These are phyloP conservation scores for Talaromyces stipitatus DNA, from an alignment of 495 filamentous ascomycete genomes.

Conservation along the genomic window DNA sequence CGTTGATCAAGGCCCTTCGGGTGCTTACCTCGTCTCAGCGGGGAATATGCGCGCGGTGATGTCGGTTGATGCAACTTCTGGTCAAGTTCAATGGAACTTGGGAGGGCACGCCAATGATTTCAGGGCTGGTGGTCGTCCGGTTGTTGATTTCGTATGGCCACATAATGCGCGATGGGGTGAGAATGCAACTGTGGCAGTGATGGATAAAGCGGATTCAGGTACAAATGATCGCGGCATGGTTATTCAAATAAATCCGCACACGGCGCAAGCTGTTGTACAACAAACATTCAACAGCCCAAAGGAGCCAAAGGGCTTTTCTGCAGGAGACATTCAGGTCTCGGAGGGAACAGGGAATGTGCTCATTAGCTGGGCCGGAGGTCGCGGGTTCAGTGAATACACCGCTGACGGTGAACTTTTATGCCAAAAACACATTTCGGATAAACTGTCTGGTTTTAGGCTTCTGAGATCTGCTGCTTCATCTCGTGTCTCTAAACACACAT, in stretches of 20 bases:
- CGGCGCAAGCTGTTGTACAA: conserved; percentile 34
- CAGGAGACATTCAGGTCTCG: conserved; percentile 50
- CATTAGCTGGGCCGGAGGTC: conserved; percentile 48
- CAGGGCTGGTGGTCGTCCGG: conserved; percentile 11
- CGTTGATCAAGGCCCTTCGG: conserved; percentile 46
- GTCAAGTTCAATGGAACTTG: conserved; percentile 49
- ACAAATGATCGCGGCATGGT: conserved; percentile 23
- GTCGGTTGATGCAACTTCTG: conserved; percentile 47
- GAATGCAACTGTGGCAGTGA: conserved; percentile 38
- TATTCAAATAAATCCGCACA: conserved; percentile 28
- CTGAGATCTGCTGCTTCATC: conserved; percentile 9
- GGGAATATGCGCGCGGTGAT: conserved; percentile 40
- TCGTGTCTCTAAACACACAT: conserved; percentile 28
- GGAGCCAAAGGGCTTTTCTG: conserved; percentile 38
- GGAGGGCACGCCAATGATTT: conserved; percentile 37
- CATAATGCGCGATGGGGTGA: conserved; percentile 48
- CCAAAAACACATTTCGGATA: conserved; percentile 22
- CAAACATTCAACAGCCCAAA: conserved; percentile 34
- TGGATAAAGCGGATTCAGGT: conserved; percentile 41
- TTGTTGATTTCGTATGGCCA: conserved; percentile 45
- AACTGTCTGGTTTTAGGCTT: conserved; percentile 13
- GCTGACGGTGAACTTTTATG: conserved; percentile 40
- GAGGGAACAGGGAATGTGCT: conserved; percentile 44
- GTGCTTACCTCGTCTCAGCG: conserved; percentile 51
- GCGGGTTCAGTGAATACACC: conserved; percentile 44